Evolutionary conservation across 192 early-diverging fungal species (phyloP).

Genomic region (Mortierella alpina): DNA sequence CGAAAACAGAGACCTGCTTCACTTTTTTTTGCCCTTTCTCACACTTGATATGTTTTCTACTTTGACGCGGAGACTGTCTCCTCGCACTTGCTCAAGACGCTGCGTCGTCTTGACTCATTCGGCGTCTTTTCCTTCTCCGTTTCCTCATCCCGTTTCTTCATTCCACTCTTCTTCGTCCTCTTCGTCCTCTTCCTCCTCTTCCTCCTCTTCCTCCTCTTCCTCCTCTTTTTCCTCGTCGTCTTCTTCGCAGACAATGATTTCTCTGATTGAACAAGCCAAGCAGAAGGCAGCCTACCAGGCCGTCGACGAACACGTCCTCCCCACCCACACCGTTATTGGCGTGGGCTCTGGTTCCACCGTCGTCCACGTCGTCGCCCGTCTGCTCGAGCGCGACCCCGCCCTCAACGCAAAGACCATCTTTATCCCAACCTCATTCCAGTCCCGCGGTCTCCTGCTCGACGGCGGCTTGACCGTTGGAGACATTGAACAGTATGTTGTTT

Average conservation of each 20-base stretch:
- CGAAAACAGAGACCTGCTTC: too few species aligned
- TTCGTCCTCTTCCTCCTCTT: too few species aligned
- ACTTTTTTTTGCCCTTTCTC: too few species aligned
- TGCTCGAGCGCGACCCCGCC: conserved; percentile 72
- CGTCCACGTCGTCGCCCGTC: conserved; percentile 86
- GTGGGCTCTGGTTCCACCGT: conserved; percentile 91
- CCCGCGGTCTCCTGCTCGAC: conserved; percentile 83
- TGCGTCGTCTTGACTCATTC: too few species aligned
- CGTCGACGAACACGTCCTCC: conserved; percentile 86
- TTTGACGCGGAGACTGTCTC: too few species aligned
- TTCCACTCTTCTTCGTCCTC: too few species aligned
- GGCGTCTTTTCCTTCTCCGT: too few species aligned
- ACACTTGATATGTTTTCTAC: too few species aligned
- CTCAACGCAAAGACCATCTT: conserved; percentile 80
- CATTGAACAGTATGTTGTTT: conserved; percentile 74
- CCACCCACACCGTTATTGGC: conserved; percentile 79
- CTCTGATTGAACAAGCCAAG: conserved; percentile 79
- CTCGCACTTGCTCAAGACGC: too few species aligned
- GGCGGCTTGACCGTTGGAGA: conserved; percentile 83
- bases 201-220: too few species aligned
- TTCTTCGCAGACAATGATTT: conserved; percentile 23
- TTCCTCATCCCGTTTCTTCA: too few species aligned
- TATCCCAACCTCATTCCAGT: conserved; percentile 95
- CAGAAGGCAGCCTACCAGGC: conserved; percentile 87
- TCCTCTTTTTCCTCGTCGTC: too few species aligned